phyloP scores from a whole-genome alignment of 2,329 filamentous ascomycete genomes.

The Xylariomycetidae sp. region DNA sequence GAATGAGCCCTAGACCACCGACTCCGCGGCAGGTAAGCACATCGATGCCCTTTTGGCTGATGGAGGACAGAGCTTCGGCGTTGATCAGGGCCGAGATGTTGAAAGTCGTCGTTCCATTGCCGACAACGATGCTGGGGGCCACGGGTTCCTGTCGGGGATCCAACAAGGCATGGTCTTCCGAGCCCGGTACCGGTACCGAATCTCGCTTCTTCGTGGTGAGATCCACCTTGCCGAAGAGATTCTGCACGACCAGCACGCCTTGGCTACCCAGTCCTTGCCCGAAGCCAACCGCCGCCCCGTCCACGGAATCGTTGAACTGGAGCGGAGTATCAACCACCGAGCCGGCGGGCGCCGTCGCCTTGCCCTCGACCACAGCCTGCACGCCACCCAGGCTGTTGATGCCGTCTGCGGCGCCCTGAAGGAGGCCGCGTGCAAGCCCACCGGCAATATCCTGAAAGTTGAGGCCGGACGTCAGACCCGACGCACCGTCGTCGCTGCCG shows the following conservation, averaged over 20 bases:
- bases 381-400: slow-evolving; percentile 28
- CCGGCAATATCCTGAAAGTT: slow-evolving; percentile 25
- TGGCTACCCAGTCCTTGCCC: slow-evolving; percentile 29
- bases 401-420: slow-evolving; percentile 29
- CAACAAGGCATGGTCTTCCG: background rate
- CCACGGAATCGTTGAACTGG: slow-evolving; percentile 28
- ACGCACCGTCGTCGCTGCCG: background rate
- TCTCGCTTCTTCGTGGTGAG: slow-evolving; percentile 1
- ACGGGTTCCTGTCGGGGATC: slow-evolving; percentile 2
- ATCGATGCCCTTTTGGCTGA: slow-evolving; percentile 24
- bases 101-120: slow-evolving; percentile 5
- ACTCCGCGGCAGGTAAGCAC: slow-evolving; percentile 27
- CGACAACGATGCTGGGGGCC: background rate
- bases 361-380: slow-evolving; percentile 25
- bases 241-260: slow-evolving; percentile 24
- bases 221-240: slow-evolving; percentile 20
- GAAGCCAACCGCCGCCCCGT: slow-evolving; percentile 29
- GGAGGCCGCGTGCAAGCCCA: slow-evolving; percentile 29
- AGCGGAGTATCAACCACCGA: slow-evolving; percentile 19
- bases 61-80: slow-evolving; percentile 23
- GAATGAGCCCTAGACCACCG: slow-evolving; percentile 24
- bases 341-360: slow-evolving; percentile 12
- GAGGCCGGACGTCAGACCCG: slow-evolving; percentile 14
- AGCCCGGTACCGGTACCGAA: background rate
- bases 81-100: slow-evolving; percentile 25